Percentiles rank a stretch among this genome's conserved stretches.
These are phyloP conservation scores for Tetragonia tetragonoides DNA, from an alignment of 148 eudicot species.

Conservation along the genomic window DNA sequence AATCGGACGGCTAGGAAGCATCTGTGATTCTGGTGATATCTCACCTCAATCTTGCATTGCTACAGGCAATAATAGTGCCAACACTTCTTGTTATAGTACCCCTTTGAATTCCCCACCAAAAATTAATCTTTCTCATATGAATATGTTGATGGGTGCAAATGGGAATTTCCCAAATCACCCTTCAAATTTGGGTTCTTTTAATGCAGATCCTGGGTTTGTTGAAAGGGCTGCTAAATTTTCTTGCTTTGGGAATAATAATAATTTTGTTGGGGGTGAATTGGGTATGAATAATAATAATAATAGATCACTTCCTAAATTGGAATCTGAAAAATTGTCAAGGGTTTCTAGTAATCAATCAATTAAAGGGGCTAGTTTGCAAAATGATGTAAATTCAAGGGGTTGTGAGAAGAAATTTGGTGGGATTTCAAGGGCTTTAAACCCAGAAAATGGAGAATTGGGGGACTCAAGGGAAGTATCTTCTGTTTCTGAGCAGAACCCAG, in stretches of 20 bases:
- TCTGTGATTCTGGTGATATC: slow-evolving; percentile 47
- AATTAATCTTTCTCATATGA: slow-evolving; percentile 40
- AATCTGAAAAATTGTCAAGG: slow-evolving; percentile 30
- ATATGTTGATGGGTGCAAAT: slow-evolving; percentile 8
- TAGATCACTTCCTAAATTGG: slow-evolving; percentile 24
- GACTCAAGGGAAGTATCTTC: slow-evolving; percentile 76
- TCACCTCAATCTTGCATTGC: slow-evolving; percentile 23
- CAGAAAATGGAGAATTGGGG: slow-evolving; percentile 33
- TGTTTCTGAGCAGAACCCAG: slow-evolving; percentile 76
- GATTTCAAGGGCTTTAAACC: slow-evolving; percentile 20
- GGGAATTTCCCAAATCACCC: slow-evolving; percentile 26
- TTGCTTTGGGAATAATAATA: slow-evolving; percentile 31
- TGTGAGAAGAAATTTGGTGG: slow-evolving; percentile 22
- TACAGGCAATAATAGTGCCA: slow-evolving; percentile 31
- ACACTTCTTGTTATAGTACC: slow-evolving; percentile 67
- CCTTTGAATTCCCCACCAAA: slow-evolving; percentile 78
- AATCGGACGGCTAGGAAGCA: slow-evolving; percentile 78
- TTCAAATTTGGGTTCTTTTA: slow-evolving; percentile 22
- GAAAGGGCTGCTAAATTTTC: slow-evolving; percentile 71
- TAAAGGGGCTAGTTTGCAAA: not conserved
- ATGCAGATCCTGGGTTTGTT: slow-evolving; percentile 60
- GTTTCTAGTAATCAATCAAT: slow-evolving; percentile 22
- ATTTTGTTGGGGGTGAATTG: slow-evolving; percentile 14
- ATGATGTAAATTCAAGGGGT: not conserved
- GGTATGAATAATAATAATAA: not conserved